Conservation (phyloP, 1,284 basidiomycete species). For the Pascua guehoae region DNA sequence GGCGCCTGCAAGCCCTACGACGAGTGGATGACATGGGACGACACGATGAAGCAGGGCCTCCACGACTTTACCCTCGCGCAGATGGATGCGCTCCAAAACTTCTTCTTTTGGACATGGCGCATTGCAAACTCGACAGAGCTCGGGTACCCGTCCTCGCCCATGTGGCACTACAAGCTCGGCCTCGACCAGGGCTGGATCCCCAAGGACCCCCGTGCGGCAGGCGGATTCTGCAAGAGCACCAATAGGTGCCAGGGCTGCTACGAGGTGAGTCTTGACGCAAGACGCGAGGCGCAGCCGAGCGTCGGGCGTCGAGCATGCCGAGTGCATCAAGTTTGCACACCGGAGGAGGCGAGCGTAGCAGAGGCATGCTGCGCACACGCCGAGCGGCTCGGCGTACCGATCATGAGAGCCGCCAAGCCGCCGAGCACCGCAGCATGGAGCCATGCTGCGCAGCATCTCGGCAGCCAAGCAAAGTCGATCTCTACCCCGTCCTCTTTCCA, state of each 20-base stretch:
- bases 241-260: conserved; percentile 74
- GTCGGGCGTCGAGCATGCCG: neutral
- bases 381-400: too few relatives aligned
- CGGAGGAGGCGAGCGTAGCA: neutral
- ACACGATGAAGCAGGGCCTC: conserved; percentile 28
- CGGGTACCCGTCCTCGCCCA: conserved; percentile 58
- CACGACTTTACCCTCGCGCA: conserved; percentile 28
- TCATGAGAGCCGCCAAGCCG: too few relatives aligned
- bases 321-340: neutral
- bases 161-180: conserved; percentile 86
- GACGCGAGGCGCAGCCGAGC: neutral
- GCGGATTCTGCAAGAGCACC: conserved; percentile 51
- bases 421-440: too few relatives aligned
- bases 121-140: conserved; percentile 60
- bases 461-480: too few relatives aligned
- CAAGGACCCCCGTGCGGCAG: conserved; percentile 67
- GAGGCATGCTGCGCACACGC: too few relatives aligned
- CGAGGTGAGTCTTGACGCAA: conserved; percentile 63
- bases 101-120: conserved; percentile 97
- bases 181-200: conserved; percentile 84
- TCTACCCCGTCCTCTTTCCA: too few relatives aligned
- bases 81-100: conserved; percentile 85
- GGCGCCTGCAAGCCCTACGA: conserved; percentile 30
- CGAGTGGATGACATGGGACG: conserved; percentile 34
- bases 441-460: too few relatives aligned